phyloP scores from a whole-genome alignment of 768 basidiomycete species.

The Pleurotus pulmonarius region DNA sequence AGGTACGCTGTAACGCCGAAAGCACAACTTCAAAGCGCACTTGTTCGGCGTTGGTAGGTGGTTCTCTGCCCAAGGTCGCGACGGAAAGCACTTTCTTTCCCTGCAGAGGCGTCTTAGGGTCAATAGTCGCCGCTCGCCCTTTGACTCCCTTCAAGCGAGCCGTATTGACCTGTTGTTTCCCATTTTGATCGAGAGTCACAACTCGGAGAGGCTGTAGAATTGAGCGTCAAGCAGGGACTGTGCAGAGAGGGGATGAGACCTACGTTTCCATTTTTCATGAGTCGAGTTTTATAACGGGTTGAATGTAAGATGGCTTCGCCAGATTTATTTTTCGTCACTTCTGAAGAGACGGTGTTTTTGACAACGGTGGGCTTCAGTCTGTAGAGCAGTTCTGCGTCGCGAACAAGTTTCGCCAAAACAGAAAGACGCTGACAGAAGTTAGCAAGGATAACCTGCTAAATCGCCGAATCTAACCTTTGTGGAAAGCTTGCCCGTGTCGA shows the following conservation, averaged over 20 bases:
- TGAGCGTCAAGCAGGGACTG: neutral
- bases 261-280: conserved; percentile 21
- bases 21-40: conserved; percentile 22
- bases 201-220: conserved; percentile 18
- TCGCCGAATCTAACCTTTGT: conserved; percentile 16
- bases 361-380: conserved; percentile 37
- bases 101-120: conserved; percentile 18
- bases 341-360: conserved; percentile 42
- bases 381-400: conserved; percentile 32
- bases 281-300: conserved; percentile 40
- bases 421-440: conserved; percentile 29
- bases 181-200: conserved; percentile 8
- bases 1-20: conserved; percentile 20
- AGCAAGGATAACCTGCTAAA: neutral
- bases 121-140: conserved; percentile 35
- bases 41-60: conserved; percentile 44
- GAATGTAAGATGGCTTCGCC: conserved; percentile 30
- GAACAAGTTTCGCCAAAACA: conserved; percentile 33
- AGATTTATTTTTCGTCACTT: conserved; percentile 20
- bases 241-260: neutral
- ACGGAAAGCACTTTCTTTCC: conserved; percentile 29
- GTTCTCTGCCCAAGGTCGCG: conserved; percentile 43
- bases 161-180: conserved; percentile 8
- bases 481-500: conserved; percentile 22
- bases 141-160: conserved; percentile 24